These are phyloP conservation scores for Pleurotus cornucopiae DNA, from an alignment of 768 basidiomycete genomes.

Conservation along the genomic window DNA sequence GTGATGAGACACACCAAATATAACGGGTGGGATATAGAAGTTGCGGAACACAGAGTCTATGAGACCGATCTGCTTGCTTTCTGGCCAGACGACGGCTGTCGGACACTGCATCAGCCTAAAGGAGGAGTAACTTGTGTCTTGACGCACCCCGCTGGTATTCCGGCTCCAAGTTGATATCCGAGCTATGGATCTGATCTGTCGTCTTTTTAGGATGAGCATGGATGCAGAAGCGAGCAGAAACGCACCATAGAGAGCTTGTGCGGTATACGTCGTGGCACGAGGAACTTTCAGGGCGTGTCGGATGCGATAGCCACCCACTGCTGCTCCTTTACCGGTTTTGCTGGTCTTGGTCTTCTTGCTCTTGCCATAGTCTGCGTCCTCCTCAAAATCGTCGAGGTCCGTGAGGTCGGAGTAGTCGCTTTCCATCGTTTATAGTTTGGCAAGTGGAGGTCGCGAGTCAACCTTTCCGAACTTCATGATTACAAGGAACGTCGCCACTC, in stretches of 20 bases:
- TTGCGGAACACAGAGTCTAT: conserved; percentile 65
- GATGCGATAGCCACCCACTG: conserved; percentile 24
- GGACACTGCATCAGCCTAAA: background rate
- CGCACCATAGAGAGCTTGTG: conserved; percentile 56
- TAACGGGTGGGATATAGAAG: conserved; percentile 63
- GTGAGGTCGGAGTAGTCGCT: conserved; percentile 13
- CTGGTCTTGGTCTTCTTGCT: conserved; percentile 16
- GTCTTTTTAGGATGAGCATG: background rate
- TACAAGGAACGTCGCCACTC: too few species aligned
- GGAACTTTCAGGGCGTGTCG: conserved; percentile 49
- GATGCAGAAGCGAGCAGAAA: background rate
- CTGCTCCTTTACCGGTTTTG: background rate
- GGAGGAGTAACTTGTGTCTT: background rate
- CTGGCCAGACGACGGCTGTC: conserved; percentile 62
- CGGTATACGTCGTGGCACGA: conserved; percentile 59
- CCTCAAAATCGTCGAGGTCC: conserved; percentile 5
- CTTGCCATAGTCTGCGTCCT: background rate
- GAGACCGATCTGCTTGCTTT: conserved; percentile 52
- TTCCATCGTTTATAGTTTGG: background rate
- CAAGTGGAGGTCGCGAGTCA: too few species aligned
- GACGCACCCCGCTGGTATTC: conserved; percentile 72
- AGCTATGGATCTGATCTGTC: conserved; percentile 59
- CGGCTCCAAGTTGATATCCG: conserved; percentile 67
- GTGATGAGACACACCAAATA: conserved; percentile 45
- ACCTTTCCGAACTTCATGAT: too few species aligned